Evolutionary conservation across 164 flowering plant species (phyloP).

Genomic region (Protea cynaroides): DNA sequence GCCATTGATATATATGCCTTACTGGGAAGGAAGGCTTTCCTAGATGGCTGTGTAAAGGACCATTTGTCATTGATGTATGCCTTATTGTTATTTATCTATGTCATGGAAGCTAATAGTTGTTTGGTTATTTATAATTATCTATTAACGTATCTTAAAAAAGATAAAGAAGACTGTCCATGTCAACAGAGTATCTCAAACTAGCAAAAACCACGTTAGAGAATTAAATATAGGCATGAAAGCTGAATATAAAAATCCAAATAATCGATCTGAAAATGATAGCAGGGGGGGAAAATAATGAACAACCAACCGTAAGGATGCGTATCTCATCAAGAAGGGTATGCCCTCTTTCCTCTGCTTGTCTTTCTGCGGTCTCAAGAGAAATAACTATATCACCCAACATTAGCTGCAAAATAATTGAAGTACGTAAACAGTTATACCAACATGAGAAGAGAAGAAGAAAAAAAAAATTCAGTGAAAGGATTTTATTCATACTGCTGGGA

Average conservation of each 20-base stretch:
- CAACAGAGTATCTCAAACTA: background rate
- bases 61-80: no score
- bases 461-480: background rate
- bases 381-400: slow-evolving; percentile 95
- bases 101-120: no score
- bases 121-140: no score
- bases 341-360: slow-evolving; percentile 94
- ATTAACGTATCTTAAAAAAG: no score
- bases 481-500: slow-evolving; percentile 66
- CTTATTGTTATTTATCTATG: no score
- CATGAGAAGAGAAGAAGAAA: background rate
- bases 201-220: background rate
- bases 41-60: no score
- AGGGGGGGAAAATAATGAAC: background rate
- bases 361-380: slow-evolving; percentile 92
- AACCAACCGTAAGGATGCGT: slow-evolving; percentile 84
- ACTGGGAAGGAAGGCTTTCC: no score
- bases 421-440: slow-evolving; percentile 1
- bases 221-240: background rate
- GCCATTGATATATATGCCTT: no score
- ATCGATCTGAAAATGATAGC: background rate
- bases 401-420: slow-evolving; percentile 46
- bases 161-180: no score
- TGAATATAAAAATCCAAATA: background rate
- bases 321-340: slow-evolving; percentile 91